Base-by-base conservation (phyloP, 164 flowering plant species). In the Chimonanthus salicifolius region DNA sequence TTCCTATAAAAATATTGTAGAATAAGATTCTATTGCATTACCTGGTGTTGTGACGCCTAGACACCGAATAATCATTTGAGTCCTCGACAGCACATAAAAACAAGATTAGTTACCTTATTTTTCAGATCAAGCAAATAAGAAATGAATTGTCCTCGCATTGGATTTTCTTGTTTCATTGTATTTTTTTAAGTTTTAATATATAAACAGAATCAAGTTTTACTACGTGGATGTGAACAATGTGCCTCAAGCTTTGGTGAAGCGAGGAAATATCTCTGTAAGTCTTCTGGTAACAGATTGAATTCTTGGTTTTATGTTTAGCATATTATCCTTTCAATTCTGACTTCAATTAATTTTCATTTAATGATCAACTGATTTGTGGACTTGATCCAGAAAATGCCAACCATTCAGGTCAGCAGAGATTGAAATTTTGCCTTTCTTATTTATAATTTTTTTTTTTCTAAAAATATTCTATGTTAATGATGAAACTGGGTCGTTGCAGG, bases 161-260 rank as follows among this genome's bases (percentile, higher is more conserved):
- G 16, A 54, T 54, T 20, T 62, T 18, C 49, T 67, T 44, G 10
- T 64, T 48, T 21, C 7, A 33, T 46, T 58, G 63, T 72, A 47
- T 33, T 5, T 5, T 60, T 33, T 33, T 33, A 1, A 33, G 0
- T 33, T 33, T 33, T 33, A 33, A 33, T 33, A 33, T 33, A 33
- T 33, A 33, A 16, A 4, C 81, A 92, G 98, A 78, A 10, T 87
- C 21, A 89, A 87, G 69, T 90, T 92, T 70, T 94, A 87, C 72
- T 86, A 16, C 46, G 97, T 94, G 84, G 97, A 94, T 79, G 99
- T 94, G 71, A 94, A 94, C 82, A 94, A 84, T 15, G 99, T 94
- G 15, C 84, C 97, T 58, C 91, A 92, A 77, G 62, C 88, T 66
- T 81, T 94, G 5, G 99, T 92, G 69, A 94, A 94, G 89, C 86